Evolutionary conservation across 2,329 filamentous ascomycete genomes (phyloP).

Genomic region (Thermothelomyces thermophilus): DNA sequence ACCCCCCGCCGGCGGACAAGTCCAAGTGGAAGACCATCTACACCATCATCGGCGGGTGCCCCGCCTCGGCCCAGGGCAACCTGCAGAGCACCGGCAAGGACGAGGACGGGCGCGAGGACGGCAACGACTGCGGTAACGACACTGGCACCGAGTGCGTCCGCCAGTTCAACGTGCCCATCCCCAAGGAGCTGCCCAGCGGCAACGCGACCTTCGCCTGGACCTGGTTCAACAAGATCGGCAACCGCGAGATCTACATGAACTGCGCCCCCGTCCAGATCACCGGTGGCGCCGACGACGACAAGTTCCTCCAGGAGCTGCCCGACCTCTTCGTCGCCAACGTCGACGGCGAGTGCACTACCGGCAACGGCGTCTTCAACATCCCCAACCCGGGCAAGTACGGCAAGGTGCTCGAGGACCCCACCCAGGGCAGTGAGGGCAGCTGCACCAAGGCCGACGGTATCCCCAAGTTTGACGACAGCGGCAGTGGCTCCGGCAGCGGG

Average conservation of each 20-base stretch:
- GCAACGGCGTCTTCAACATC: conserved; percentile 21
- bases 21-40: conserved; percentile 29
- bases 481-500: not conserved
- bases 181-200: conserved; percentile 25
- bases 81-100: conserved; percentile 13
- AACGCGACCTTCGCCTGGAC: conserved; percentile 54
- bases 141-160: conserved; percentile 24
- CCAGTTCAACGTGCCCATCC: conserved; percentile 27
- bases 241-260: conserved; percentile 63
- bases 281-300: conserved; percentile 12
- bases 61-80: conserved; percentile 22
- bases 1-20: conserved; percentile 22
- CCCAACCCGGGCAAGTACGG: conserved; percentile 25
- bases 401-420: conserved; percentile 21
- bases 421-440: conserved; percentile 13
- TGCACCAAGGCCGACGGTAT: conserved; percentile 16
- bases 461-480: conserved; percentile 17
- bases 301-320: conserved; percentile 41
- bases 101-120: conserved; percentile 17
- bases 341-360: conserved; percentile 24
- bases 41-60: conserved; percentile 30
- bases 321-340: conserved; percentile 56
- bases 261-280: conserved; percentile 52
- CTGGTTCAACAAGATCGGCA: conserved; percentile 55
- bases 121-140: conserved; percentile 21